phyloP scores from a whole-genome alignment of 2,329 filamentous ascomycete genomes.

The Arthroderma uncinatum region DNA sequence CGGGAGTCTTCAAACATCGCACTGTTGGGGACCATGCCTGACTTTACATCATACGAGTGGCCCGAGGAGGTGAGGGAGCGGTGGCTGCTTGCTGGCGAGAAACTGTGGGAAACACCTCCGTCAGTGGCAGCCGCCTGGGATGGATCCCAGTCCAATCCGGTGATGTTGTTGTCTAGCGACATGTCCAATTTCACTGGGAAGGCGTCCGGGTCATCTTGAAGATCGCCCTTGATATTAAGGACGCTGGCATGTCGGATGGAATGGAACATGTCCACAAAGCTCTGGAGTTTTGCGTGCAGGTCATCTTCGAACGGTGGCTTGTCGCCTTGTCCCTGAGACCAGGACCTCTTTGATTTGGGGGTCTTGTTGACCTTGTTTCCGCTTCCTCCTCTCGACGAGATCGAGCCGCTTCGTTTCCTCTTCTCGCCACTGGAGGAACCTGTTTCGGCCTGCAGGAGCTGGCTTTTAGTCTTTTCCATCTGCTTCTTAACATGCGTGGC shows the following conservation, averaged over 20 bases:
- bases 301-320: conserved; percentile 35
- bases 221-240: conserved; percentile 34
- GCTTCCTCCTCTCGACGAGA: conserved; percentile 37
- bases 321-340: conserved; percentile 64
- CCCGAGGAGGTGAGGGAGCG: conserved; percentile 30
- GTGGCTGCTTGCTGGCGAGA: conserved; percentile 33
- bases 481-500: conserved; percentile 90
- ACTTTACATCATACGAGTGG: conserved; percentile 16
- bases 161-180: conserved; percentile 22
- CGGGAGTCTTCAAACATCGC: conserved; percentile 18
- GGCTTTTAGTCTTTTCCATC: conserved; percentile 91
- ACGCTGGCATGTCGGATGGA: conserved; percentile 33
- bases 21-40: conserved; percentile 15
- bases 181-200: conserved; percentile 30
- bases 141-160: conserved; percentile 24
- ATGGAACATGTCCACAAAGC: conserved; percentile 39
- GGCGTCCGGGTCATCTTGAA: conserved; percentile 36
- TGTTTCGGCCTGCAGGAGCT: conserved; percentile 61
- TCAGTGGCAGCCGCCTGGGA: conserved; percentile 18
- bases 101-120: conserved; percentile 21
- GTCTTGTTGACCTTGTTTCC: conserved; percentile 38
- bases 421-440: conserved; percentile 48
- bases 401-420: conserved; percentile 47
- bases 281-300: conserved; percentile 33
- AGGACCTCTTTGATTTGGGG: conserved; percentile 82